Evolutionary conservation across 2,329 filamentous ascomycete species (phyloP).

Genomic region (Calonectria hongkongensis): DNA sequence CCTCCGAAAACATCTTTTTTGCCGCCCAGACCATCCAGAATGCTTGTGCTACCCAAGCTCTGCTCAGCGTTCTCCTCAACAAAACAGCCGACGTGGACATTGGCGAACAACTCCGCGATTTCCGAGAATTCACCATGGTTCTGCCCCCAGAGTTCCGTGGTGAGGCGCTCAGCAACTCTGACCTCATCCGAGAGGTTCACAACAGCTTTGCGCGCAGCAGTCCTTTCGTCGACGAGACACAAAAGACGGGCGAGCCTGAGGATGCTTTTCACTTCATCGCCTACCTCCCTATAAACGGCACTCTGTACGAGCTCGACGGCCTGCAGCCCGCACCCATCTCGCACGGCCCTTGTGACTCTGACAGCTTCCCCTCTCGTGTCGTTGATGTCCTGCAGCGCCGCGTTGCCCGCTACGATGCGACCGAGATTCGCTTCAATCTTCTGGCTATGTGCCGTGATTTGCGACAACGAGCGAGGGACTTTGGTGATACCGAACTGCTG

Average conservation of each 20-base stretch:
- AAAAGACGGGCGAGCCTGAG: conserved; percentile 79
- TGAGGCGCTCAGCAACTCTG: conserved; percentile 77
- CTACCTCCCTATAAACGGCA: conserved; percentile 87
- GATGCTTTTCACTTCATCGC: conserved; percentile 99
- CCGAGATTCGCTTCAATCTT: conserved; percentile 96
- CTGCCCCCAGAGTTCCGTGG: conserved; percentile 84
- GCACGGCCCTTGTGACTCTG: conserved; percentile 84
- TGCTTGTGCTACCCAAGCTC: conserved; percentile 96
- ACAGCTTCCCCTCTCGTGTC: conserved; percentile 85
- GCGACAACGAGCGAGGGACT: conserved; percentile 83
- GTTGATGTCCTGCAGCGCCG: conserved; percentile 90
- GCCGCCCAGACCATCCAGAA: conserved; percentile 98
- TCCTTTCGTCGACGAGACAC: conserved; percentile 95
- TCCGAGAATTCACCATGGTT: conserved; percentile 90
- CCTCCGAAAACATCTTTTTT: conserved; percentile 90
- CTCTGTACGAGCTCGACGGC: conserved; percentile 95
- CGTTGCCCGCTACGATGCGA: conserved; percentile 87
- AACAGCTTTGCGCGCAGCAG: conserved; percentile 93
- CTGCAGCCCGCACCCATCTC: conserved; percentile 94
- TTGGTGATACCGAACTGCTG: conserved; percentile 87
- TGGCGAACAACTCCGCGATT: conserved; percentile 81
- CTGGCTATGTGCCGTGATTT: conserved; percentile 93
- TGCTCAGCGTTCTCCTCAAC: conserved; percentile 94
- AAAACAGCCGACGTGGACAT: conserved; percentile 83
- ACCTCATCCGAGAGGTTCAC: conserved; percentile 85